These are phyloP conservation scores for Acidomyces sp. DNA, from an alignment of 495 filamentous ascomycete genomes.

Conservation along the genomic window DNA sequence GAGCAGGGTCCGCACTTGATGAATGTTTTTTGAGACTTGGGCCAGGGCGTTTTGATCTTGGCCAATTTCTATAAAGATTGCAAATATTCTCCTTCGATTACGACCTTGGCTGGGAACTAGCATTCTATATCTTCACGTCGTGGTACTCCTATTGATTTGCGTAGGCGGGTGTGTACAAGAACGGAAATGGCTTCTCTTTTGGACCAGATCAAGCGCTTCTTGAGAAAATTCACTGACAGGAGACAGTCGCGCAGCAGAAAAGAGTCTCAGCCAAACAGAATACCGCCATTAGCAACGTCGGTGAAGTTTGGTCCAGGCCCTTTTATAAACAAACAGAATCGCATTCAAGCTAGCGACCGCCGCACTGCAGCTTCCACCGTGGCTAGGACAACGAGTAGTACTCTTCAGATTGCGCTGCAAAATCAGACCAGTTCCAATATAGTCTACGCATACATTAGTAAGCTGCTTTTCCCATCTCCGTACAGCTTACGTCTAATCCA, in stretches of 20 bases:
- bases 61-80: neutral
- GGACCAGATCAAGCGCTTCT: neutral
- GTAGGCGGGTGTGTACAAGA: neutral
- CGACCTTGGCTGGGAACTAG: neutral
- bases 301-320: neutral
- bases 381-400: constrained; percentile 1
- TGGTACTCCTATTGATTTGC: neutral
- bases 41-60: neutral
- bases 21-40: neutral
- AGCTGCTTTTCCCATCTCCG: neutral
- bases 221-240: neutral
- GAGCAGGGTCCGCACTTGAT: neutral
- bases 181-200: constrained; percentile 5
- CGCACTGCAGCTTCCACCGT: neutral
- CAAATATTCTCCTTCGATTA: neutral
- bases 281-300: neutral
- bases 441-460: constrained; percentile 20
- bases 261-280: neutral
- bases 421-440: constrained; percentile 15
- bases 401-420: constrained; percentile 13
- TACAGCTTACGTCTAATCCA: neutral
- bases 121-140: neutral
- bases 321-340: neutral
- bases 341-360: neutral
- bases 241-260: neutral